Evolutionary conservation across 2,329 filamentous ascomycete genomes (phyloP).

Genomic region (Cercospora sojina): DNA sequence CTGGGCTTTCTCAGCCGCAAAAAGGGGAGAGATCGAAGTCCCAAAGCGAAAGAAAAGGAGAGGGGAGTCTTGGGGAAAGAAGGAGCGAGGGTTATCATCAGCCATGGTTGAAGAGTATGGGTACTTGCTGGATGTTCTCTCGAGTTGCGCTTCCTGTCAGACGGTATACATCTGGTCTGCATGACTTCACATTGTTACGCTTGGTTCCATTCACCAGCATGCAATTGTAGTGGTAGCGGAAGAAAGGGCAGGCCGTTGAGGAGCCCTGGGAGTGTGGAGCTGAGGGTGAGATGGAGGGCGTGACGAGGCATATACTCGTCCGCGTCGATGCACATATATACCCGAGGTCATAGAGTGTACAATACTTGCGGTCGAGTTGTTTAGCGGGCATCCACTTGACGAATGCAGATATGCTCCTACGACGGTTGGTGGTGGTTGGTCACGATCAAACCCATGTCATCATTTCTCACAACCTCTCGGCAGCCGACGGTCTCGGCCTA

Average conservation of each 20-base stretch:
- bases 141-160: neutral
- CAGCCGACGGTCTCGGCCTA: slow-evolving; percentile 5
- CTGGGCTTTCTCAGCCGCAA: slow-evolving; percentile 87
- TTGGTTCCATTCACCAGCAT: neutral
- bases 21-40: slow-evolving; percentile 85
- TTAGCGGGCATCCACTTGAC: neutral
- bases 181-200: neutral
- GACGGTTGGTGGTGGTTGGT: neutral
- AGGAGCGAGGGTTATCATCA: slow-evolving; percentile 66
- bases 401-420: neutral
- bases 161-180: neutral
- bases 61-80: slow-evolving; percentile 92
- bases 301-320: neutral
- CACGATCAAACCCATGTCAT: neutral
- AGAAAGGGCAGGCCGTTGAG: neutral
- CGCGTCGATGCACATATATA: slow-evolving; percentile 1
- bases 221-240: neutral
- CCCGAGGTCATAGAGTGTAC: slow-evolving; percentile 2
- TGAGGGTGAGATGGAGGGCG: neutral
- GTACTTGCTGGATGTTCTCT: neutral
- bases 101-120: slow-evolving; percentile 23
- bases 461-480: neutral
- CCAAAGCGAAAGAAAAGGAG: slow-evolving; percentile 77
- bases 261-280: neutral
- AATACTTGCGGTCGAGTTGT: neutral